These are phyloP conservation scores for Tolypocladium amazonense DNA, from an alignment of 2,329 filamentous ascomycete genomes.

Conservation along the genomic window DNA sequence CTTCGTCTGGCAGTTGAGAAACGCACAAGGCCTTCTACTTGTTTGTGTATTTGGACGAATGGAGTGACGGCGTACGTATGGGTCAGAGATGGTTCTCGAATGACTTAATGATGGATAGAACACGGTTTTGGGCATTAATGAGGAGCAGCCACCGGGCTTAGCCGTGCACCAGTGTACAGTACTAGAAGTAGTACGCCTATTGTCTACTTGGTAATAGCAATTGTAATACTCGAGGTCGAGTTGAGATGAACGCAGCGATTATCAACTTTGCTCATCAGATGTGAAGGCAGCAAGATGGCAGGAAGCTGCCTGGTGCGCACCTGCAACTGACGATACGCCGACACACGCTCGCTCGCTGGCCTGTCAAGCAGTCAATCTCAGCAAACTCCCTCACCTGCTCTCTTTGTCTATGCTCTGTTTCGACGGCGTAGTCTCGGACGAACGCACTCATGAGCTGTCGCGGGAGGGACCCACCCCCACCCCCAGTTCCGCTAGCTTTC, in stretches of 20 bases:
- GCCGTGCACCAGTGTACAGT: not conserved
- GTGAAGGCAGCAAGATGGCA: not conserved
- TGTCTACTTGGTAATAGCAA: not conserved
- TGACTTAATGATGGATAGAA: not conserved
- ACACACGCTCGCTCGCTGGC: not conserved
- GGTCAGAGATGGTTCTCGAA: not conserved
- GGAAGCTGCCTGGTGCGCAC: not conserved
- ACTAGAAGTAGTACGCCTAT: not conserved
- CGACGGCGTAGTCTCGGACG: not conserved
- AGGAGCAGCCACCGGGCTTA: not conserved
- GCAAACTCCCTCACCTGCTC: too few species aligned
- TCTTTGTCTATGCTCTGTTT: not conserved
- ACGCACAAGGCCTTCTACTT: not conserved
- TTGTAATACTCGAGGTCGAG: not conserved
- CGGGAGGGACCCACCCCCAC: not conserved
- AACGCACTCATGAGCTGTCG: not conserved
- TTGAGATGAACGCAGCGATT: not conserved
- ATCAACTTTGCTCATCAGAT: not conserved
- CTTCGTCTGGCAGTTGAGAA: constrained; percentile 17
- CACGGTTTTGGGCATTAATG: not conserved
- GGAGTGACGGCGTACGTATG: not conserved
- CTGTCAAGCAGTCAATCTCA: too few species aligned
- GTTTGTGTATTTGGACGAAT: not conserved
- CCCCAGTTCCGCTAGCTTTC: not conserved
- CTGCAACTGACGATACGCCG: too few species aligned